Evolutionary conservation across 371 early-diverging fungal genomes (phyloP), one percentile per base, ranked within the genome.

Genomic region (Haplosporangium sp.): DNA sequence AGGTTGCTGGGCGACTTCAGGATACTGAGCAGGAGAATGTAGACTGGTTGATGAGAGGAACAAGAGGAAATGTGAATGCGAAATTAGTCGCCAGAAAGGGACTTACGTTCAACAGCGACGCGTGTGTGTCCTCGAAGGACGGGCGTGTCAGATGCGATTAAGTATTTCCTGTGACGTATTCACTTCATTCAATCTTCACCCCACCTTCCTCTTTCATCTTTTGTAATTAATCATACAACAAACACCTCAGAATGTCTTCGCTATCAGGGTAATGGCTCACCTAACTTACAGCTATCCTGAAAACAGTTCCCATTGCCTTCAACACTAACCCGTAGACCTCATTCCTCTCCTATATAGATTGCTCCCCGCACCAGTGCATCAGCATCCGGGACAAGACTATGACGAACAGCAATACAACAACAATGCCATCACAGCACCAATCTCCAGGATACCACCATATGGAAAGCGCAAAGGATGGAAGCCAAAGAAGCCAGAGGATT

Each of bases 401-500:
- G 68, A 77, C 46, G 64, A 61, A 12, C 55, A 61, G 18, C 64
- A 72, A 11, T 56, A 71, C 51, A 68, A 43, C 54, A 40, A 81
- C 54, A 64, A 29, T 4, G 29, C 82, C 23, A 68, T 85, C 58
- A 66, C 82, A 36, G 83, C 82, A 57, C 76, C 82, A 1, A 81
- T 71, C 16, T 69, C 70, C 23, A 79, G 76, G 82, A 88, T 83
- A 80, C 96, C 97, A n/a, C 90, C 93, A 18, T 94, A 96, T 69
- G 95, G 97, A 14, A 80, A 91, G 56, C 92, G 97, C 63, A 46
- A 82, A 61, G 93, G 89, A 29, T 97, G 90, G 81, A 85, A 88
- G 61, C 97, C 97, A 61, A 87, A 91, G 62, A 87, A 86, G n/a
- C 82, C 84, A 12, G 89, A 93, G 72, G 98, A 98, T 82, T 98